Percentiles rank a stretch among this genome's conserved stretches.
phyloP scores from a whole-genome alignment of 345 rosid species.

The Dimocarpus longan region DNA sequence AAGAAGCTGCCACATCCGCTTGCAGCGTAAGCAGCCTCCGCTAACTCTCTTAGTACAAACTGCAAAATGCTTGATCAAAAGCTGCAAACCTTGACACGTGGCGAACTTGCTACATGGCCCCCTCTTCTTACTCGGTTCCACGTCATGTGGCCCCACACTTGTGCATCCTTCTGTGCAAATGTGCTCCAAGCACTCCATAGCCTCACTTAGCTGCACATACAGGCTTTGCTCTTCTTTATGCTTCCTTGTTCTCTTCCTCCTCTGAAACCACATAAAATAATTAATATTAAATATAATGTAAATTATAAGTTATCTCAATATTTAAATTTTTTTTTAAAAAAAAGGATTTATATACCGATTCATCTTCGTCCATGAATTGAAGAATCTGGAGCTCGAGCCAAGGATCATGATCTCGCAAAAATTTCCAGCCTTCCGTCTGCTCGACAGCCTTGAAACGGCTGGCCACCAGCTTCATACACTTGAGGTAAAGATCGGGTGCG shows the following conservation, averaged over 20 bases:
- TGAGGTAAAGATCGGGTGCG: conserved; percentile 69
- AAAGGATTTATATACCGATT: conserved; percentile 44
- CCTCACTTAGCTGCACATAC: conserved; percentile 72
- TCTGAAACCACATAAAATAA: conserved; percentile 37
- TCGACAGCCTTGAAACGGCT: conserved; percentile 56
- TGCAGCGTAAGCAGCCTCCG: conserved; percentile 74
- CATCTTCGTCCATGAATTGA: conserved; percentile 76
- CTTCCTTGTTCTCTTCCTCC: conserved; percentile 66
- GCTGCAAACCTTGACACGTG: conserved; percentile 78
- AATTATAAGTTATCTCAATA: not conserved
- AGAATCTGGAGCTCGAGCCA: conserved; percentile 76
- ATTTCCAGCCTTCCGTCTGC: conserved; percentile 78
- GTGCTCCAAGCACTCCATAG: conserved; percentile 87
- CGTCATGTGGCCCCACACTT: conserved; percentile 58
- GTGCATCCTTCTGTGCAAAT: conserved; percentile 91
- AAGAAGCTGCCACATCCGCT: conserved; percentile 86
- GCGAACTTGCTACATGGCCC: conserved; percentile 58
- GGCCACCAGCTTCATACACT: conserved; percentile 56
- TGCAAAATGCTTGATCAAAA: conserved; percentile 71
- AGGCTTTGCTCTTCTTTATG: conserved; percentile 51
- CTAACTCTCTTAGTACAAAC: conserved; percentile 55
- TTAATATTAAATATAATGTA: not conserved
- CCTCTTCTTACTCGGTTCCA: conserved; percentile 24
- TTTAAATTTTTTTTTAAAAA: not conserved
- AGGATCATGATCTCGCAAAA: conserved; percentile 74